Conservation (phyloP, 225 moss, liverwort and hornwort genomes). For the Ulota crispa region DNA sequence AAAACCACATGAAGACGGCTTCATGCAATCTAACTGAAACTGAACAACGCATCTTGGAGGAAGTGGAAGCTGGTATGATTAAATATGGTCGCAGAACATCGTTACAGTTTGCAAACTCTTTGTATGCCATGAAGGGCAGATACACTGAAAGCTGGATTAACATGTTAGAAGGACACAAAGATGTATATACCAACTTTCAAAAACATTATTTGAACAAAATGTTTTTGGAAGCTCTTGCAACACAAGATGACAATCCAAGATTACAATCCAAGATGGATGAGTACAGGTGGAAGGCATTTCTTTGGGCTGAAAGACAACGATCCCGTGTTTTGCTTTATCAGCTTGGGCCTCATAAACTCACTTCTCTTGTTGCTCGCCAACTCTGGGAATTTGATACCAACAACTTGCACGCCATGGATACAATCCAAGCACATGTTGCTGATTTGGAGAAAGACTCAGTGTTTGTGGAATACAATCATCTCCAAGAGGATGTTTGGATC, state of each 20-base stretch:
- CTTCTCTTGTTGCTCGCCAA: slow-evolving; percentile 5
- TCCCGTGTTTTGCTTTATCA: slow-evolving; percentile 29
- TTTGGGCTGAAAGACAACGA: slow-evolving; percentile 28
- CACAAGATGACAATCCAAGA: background rate
- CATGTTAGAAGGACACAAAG: slow-evolving; percentile 23
- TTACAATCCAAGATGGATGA: background rate
- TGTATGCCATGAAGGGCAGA: slow-evolving; percentile 23
- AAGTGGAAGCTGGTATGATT: background rate
- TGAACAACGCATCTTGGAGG: background rate
- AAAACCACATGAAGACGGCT: background rate
- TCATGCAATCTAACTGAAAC: background rate
- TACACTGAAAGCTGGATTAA: slow-evolving; percentile 28
- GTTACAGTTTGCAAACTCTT: slow-evolving; percentile 14
- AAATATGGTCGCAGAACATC: background rate
- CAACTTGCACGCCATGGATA: slow-evolving; percentile 4
- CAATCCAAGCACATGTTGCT: background rate
- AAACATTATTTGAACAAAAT: slow-evolving; percentile 16
- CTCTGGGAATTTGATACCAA: slow-evolving; percentile 30
- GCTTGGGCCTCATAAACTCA: slow-evolving; percentile 24
- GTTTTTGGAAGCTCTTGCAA: slow-evolving; percentile 5
- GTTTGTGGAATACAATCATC: slow-evolving; percentile 20
- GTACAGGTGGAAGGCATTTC: slow-evolving; percentile 20
- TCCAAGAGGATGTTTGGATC: slow-evolving; percentile 8
- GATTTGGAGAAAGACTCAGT: slow-evolving; percentile 7
- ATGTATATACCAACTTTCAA: slow-evolving; percentile 16